phyloP scores from a whole-genome alignment of 176 grass and related monocot genomes.

The Luzula sylvatica region DNA sequence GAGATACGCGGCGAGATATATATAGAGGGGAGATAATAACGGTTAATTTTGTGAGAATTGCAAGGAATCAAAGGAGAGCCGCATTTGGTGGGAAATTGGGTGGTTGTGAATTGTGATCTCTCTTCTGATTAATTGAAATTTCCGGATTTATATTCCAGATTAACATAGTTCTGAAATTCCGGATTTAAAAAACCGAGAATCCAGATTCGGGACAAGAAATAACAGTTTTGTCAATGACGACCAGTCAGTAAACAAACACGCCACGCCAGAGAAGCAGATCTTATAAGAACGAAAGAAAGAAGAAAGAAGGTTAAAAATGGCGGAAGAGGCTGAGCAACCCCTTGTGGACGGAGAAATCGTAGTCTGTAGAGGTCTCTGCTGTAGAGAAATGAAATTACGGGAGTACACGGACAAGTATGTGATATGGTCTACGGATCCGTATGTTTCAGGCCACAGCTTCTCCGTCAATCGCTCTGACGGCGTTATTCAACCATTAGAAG shows the following conservation, averaged over 20 bases:
- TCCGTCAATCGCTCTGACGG: conserved; percentile 54
- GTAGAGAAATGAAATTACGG: conserved; percentile 57
- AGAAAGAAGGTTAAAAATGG: conserved; percentile 10
- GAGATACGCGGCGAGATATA: too few relatives aligned
- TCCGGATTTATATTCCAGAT: too few relatives aligned
- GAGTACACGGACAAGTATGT: conserved; percentile 84
- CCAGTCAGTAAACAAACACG: background rate
- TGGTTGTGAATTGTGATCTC: too few relatives aligned
- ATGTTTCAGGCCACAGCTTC: conserved; percentile 47
- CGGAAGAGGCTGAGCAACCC: conserved; percentile 16
- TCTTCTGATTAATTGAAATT: too few relatives aligned
- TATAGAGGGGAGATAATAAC: too few relatives aligned
- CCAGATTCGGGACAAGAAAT: too few relatives aligned
- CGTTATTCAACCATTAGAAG: conserved; percentile 34
- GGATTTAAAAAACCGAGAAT: background rate
- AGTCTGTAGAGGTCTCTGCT: conserved; percentile 33
- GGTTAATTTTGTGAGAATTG: too few relatives aligned
- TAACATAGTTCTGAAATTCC: too few relatives aligned
- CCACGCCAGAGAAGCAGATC: conserved; percentile 1
- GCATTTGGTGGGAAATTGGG: too few relatives aligned
- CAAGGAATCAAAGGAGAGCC: too few relatives aligned
- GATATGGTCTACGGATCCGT: conserved; percentile 46
- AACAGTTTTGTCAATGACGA: too few relatives aligned
- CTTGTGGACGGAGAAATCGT: conserved; percentile 36
- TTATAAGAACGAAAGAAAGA: background rate